Percentiles rank a stretch among this genome's conserved stretches.
Evolutionary conservation across 148 eudicot species (phyloP).

Genomic region (Bassia scoparia): DNA sequence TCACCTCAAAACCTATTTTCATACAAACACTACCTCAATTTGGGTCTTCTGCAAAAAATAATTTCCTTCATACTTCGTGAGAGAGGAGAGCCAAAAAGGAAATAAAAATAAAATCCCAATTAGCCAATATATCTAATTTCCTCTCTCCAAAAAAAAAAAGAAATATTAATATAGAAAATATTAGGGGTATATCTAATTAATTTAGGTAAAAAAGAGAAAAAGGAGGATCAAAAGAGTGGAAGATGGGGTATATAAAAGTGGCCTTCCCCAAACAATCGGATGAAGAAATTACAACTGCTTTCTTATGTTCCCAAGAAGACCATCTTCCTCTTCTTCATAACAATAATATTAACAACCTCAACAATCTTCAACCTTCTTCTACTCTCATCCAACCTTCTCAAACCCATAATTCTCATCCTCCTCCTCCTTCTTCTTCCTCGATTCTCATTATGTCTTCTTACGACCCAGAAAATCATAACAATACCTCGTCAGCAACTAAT

Average conservation of each 20-base stretch:
- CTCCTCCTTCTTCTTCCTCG: background rate
- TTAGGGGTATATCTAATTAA: background rate
- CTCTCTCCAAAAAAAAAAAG: background rate
- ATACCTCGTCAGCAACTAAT: slow-evolving; percentile 12
- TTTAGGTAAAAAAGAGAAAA: background rate
- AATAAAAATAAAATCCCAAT: too few species aligned
- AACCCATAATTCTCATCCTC: background rate
- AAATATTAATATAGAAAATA: background rate
- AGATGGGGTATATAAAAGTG: slow-evolving; percentile 32
- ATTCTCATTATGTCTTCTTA: slow-evolving; percentile 17
- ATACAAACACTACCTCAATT: background rate
- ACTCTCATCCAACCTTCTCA: too few species aligned
- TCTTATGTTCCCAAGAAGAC: background rate
- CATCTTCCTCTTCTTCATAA: background rate
- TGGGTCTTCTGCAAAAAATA: background rate
- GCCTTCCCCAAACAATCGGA: slow-evolving; percentile 24
- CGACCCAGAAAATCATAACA: slow-evolving; percentile 17
- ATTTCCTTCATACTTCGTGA: too few species aligned
- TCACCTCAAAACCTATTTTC: background rate
- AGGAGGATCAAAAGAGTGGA: slow-evolving; percentile 1
- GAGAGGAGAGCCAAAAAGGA: background rate
- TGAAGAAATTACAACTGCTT: slow-evolving; percentile 19
- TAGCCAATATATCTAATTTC: too few species aligned
- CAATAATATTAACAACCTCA: background rate
- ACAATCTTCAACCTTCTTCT: background rate